Base-by-base conservation (phyloP, 2,329 filamentous ascomycete genomes). In the Colletotrichum sp. region DNA sequence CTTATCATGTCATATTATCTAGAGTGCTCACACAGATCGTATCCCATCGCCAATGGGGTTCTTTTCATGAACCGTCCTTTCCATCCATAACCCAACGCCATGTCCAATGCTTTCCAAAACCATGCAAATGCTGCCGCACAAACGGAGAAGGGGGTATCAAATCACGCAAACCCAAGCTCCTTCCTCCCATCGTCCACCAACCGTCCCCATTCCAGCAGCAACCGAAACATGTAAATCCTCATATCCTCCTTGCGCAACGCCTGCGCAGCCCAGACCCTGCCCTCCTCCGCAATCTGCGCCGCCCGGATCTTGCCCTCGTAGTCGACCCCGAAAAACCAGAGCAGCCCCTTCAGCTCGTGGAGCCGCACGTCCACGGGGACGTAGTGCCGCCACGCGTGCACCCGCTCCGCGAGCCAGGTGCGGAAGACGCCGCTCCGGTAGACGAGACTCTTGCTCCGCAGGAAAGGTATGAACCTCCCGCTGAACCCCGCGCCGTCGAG, bases 141-240 rank as follows among this genome's bases (percentile, higher is more conserved):
- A 49, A n/a, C 3, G 24, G 26, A 26, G n/a, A 36, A 44, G 52
- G 39, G 65, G 71, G 49, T 69, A 75, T 77, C 72, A 77, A 21
- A 24, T 63, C 59, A 63, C 30, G 57, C 30, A 63, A 86, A 87
- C 8, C 83, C 82, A 66, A 86, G 74, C 12, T 81, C 79, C 30
- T 88, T 86, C 76, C 87, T 81, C 32, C 84, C 78, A 80, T 94
- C 92, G 83, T 93, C 89, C 18, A 91, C 89, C 18, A 94, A 79
- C 75, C 93, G 84, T 1, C 89, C 93, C 92, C 93, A 95, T 84
- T 95, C 94, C 36, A 95, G 83, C 80, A 95, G 81, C 78, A 95
- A 81, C 52, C 94, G 85, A 80, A 95, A 96, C 83, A 95, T 88
- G 80, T 95, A 96, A 10, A 95, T 88, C 83, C 95, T 92, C 91